phyloP scores from a whole-genome alignment of 1,284 basidiomycete species.

The Spongiforma sp. region DNA sequence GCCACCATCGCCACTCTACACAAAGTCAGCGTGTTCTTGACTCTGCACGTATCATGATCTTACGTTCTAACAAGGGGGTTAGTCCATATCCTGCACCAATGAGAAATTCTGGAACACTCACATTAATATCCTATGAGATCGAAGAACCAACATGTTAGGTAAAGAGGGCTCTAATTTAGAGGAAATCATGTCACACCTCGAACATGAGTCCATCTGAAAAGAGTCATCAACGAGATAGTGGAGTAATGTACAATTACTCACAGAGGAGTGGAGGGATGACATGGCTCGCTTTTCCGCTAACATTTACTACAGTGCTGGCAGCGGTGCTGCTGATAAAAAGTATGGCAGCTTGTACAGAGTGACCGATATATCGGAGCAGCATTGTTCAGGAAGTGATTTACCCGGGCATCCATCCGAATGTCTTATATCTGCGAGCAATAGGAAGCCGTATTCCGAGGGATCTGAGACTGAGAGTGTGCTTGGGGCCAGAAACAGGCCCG shows the following conservation, averaged over 20 bases:
- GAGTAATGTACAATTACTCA: conserved; percentile 34
- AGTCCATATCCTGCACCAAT: neutral
- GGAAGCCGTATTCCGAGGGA: conserved; percentile 2
- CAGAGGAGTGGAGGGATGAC: conserved; percentile 56
- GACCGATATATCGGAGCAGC: conserved; percentile 10
- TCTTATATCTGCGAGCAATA: conserved; percentile 4
- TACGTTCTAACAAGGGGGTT: conserved; percentile 44
- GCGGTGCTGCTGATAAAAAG: conserved; percentile 4
- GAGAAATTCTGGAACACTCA: conserved; percentile 35
- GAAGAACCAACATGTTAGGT: conserved; percentile 2
- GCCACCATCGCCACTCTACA: conserved; percentile 63
- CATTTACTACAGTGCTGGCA: conserved; percentile 43
- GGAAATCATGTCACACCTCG: conserved; percentile 45
- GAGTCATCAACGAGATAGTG: conserved; percentile 6
- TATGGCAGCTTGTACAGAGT: conserved; percentile 2
- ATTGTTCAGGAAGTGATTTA: conserved; percentile 13
- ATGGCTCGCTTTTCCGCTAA: conserved; percentile 54
- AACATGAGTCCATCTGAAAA: conserved; percentile 59
- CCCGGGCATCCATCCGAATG: neutral
- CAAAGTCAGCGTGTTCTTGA: conserved; percentile 7
- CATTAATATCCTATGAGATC: conserved; percentile 59
- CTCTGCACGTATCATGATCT: conserved; percentile 16
- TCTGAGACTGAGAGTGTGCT: no score
- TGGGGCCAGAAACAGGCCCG: no score
- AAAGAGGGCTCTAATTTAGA: neutral